These are phyloP conservation scores for Malus sieversii DNA, from an alignment of 306 rosid species.

Conservation along the genomic window DNA sequence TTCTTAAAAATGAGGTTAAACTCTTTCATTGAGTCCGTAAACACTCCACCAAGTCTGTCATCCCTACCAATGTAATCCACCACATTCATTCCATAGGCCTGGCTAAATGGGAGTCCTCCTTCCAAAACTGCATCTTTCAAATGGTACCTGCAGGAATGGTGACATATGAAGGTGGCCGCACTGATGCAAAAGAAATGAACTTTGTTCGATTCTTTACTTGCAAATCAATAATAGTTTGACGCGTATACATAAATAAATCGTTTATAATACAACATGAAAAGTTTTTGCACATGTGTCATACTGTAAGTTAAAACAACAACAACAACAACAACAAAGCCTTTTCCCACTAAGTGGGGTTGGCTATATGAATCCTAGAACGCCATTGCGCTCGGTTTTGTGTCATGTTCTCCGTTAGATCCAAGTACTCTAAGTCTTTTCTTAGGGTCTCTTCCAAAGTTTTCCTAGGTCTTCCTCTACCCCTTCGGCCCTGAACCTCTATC, in stretches of 20 bases:
- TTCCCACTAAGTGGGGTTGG: too few relatives aligned
- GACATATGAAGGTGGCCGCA: not conserved
- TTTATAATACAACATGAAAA: not conserved
- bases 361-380: too few relatives aligned
- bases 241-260: not conserved
- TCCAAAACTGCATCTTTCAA: constrained; percentile 24
- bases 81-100: constrained; percentile 7
- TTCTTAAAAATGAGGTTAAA: constrained; percentile 2
- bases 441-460: too few relatives aligned
- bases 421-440: too few relatives aligned
- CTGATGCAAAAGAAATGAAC: not conserved
- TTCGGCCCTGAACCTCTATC: too few relatives aligned
- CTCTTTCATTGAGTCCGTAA: constrained; percentile 12
- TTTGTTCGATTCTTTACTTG: not conserved
- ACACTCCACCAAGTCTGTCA: constrained; percentile 1
- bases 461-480: too few relatives aligned
- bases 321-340: too few relatives aligned
- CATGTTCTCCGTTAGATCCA: too few relatives aligned
- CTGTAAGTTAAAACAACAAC: not conserved
- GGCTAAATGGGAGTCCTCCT: constrained; percentile 17
- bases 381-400: too few relatives aligned
- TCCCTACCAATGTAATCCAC: constrained; percentile 11
- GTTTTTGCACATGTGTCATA: not conserved
- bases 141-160: constrained; percentile 4
- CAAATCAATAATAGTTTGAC: not conserved